Evolutionary conservation across 1,139 yeast genomes (phyloP).

Genomic region (Pichia sp.): DNA sequence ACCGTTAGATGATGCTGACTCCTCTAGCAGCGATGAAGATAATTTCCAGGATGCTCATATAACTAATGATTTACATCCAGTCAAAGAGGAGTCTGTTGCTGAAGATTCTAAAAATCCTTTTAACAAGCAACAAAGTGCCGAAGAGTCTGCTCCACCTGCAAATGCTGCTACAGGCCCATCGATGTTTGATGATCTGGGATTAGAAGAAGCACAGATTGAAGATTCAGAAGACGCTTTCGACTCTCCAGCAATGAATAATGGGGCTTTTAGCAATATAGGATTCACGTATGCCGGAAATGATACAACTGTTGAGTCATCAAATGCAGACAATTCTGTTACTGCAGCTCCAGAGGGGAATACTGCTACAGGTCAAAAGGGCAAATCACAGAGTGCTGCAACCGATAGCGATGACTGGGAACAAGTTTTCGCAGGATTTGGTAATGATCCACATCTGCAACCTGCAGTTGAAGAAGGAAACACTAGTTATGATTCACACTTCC

Average conservation of each 20-base stretch:
- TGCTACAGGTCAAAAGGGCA: neutral
- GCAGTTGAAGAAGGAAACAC: constrained; percentile 14
- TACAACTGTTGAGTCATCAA: neutral
- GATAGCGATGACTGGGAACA: constrained; percentile 88
- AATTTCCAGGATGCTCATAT: constrained; percentile 28
- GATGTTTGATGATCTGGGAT: constrained; percentile 48
- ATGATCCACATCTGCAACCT: constrained; percentile 36
- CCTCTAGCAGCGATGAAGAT: constrained; percentile 32
- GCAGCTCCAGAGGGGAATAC: neutral
- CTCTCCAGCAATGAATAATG: constrained; percentile 17
- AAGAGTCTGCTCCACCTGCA: neutral
- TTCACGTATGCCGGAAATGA: constrained; percentile 24
- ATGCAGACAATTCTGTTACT: neutral
- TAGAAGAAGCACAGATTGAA: constrained; percentile 48
- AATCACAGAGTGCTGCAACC: constrained; percentile 2
- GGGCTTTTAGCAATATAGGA: constrained; percentile 23
- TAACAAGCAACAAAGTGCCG: constrained; percentile 1
- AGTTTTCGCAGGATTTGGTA: constrained; percentile 85
- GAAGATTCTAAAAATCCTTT: constrained; percentile 30
- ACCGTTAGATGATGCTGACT: constrained; percentile 36
- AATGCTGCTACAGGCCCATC: constrained; percentile 30
- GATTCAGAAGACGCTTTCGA: constrained; percentile 40
- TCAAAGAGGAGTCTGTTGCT: neutral
- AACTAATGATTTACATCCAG: neutral
- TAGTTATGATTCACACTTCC: constrained; percentile 11